These are phyloP conservation scores for Astragalus membranaceus DNA, from an alignment of 306 rosid genomes.

Conservation along the genomic window DNA sequence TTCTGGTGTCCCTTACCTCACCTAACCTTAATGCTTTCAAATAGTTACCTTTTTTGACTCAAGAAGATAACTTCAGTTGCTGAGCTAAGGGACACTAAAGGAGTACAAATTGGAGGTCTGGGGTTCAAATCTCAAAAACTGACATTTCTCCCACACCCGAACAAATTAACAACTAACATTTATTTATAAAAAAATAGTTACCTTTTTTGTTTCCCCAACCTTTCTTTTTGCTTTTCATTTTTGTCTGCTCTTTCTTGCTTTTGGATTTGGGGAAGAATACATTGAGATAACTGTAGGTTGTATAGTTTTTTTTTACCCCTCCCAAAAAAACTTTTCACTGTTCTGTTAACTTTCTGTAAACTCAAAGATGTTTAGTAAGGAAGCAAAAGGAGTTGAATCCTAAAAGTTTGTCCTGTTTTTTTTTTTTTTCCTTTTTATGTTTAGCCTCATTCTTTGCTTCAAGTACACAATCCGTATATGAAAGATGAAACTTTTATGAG, in stretches of 20 bases:
- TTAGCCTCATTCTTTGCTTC: slow-evolving; percentile 2
- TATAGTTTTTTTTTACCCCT: background rate
- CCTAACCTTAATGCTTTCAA: background rate
- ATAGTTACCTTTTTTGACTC: background rate
- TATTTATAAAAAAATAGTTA: no score
- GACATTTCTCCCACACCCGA: no score
- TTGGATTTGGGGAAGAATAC: background rate
- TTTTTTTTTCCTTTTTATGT: slow-evolving; percentile 26
- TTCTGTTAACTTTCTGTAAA: background rate
- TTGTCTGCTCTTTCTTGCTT: no score
- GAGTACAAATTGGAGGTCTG: no score
- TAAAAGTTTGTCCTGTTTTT: slow-evolving; percentile 22
- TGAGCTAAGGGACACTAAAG: no score
- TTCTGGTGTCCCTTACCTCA: background rate
- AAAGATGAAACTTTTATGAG: slow-evolving; percentile 29
- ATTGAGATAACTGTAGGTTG: background rate
- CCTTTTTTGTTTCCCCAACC: background rate
- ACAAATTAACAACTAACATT: no score
- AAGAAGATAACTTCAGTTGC: no score
- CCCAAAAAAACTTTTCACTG: background rate
- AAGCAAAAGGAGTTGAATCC: slow-evolving; percentile 21
- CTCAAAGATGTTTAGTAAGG: slow-evolving; percentile 1
- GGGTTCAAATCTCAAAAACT: no score
- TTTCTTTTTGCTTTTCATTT: slow-evolving; percentile 1
- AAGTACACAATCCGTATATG: slow-evolving; percentile 40